phyloP scores from a whole-genome alignment of 179 eudicot genomes.

The Spinacia oleracea region DNA sequence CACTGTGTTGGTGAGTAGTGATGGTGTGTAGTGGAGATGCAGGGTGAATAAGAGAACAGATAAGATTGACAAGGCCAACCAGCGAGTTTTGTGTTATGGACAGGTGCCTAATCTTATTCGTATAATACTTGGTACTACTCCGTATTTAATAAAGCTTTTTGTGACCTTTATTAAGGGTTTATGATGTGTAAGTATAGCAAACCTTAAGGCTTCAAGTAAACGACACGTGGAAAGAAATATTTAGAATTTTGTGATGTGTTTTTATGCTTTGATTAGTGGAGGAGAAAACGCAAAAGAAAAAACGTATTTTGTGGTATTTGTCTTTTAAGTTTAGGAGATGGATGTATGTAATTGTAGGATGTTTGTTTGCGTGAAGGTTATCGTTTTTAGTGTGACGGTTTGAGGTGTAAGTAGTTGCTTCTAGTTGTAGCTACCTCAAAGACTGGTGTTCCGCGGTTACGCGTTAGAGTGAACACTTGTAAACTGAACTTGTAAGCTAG shows the following conservation, averaged over 20 bases:
- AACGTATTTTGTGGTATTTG: background rate
- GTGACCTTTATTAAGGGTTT: background rate
- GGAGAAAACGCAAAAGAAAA: background rate
- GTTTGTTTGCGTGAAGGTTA: slow-evolving; percentile 19
- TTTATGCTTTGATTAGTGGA: background rate
- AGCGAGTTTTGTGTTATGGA: slow-evolving; percentile 21
- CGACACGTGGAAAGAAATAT: slow-evolving; percentile 19
- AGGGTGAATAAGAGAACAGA: slow-evolving; percentile 11
- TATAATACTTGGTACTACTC: background rate
- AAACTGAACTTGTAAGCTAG: background rate
- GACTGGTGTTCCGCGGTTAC: slow-evolving; percentile 3
- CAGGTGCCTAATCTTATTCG: slow-evolving; percentile 23
- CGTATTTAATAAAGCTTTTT: too few relatives aligned
- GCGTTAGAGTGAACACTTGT: background rate
- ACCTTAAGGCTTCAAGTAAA: background rate
- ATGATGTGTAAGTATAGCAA: slow-evolving; percentile 23
- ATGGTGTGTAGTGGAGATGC: slow-evolving; percentile 7
- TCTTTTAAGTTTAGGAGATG: background rate
- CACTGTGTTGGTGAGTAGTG: background rate
- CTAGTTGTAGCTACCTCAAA: background rate
- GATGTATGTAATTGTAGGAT: too few relatives aligned
- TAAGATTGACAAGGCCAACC: slow-evolving; percentile 26
- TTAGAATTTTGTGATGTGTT: background rate
- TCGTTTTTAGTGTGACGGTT: background rate
- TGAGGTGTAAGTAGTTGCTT: slow-evolving; percentile 19